Evolutionary conservation across 768 basidiomycete genomes (phyloP).

Genomic region (Lactarius trivialis): DNA sequence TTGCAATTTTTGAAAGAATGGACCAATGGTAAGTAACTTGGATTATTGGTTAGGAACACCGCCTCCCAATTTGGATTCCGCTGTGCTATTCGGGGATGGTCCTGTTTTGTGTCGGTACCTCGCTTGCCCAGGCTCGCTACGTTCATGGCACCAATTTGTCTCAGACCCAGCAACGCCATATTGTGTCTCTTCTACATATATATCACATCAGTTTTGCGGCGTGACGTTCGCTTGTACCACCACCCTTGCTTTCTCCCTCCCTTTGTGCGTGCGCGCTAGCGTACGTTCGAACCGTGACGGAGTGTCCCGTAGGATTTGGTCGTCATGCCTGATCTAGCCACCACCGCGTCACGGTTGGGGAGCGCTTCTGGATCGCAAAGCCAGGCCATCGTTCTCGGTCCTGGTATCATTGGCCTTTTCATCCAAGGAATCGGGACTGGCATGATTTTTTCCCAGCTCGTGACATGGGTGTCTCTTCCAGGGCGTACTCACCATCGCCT

Average conservation of each 20-base stretch:
- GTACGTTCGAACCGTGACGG: background rate
- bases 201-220: background rate
- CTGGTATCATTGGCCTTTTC: constrained; percentile 9
- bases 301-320: background rate
- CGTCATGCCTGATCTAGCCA: background rate
- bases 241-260: background rate
- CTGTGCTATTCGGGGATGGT: too few species aligned
- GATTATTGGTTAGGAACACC: too few species aligned
- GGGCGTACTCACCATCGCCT: background rate
- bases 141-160: too few species aligned
- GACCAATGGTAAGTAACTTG: too few species aligned
- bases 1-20: too few species aligned
- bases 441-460: constrained; percentile 1
- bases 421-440: constrained; percentile 8
- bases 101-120: too few species aligned
- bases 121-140: too few species aligned
- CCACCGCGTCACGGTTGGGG: too few species aligned
- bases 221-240: background rate
- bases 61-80: too few species aligned
- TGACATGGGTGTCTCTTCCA: background rate
- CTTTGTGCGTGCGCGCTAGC: too few species aligned
- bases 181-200: background rate
- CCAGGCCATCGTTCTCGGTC: background rate
- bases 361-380: background rate
- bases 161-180: too few species aligned